Base-by-base conservation (phyloP, 805 yeast genomes). In the Yarrowia alimentaria region DNA sequence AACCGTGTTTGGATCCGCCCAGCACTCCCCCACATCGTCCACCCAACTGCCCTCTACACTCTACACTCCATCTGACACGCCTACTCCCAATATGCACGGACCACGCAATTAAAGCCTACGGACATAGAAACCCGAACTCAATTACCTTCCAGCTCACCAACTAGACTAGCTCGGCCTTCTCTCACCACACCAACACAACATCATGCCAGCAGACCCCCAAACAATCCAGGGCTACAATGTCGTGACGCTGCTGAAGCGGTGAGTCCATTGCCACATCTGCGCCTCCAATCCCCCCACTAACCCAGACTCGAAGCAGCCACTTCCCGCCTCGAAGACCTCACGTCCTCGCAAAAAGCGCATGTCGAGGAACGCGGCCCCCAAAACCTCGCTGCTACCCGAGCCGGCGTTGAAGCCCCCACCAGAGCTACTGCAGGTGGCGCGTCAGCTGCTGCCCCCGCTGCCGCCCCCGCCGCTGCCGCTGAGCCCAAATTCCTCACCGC, bases 291-390 rank as follows among this genome's bases (percentile, higher is more conserved):
- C n/a, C 26, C 12, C 16, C 11, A 5, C 43, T 22, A 26, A 29
- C 47, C n/a, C 42, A 76, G 95, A 58, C 77, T 89, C 60, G 97
- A 89, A 66, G 91, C 95, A 12, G 96, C 96, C 26, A 87, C 97
- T 8, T 83, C 95, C 5, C 80, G 97, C 42, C 78, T 89, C 58
- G 97, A 89, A 62, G 96, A 89, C 65, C 80, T 89, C 37, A 86
- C 94, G 22, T 75, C 84, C 49, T 81, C 76, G 64, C 95, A 87
- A 63, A 86, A 82, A 59, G 79, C 78, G 29, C 72, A 77, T 40
- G 61, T 71, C 48, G 70, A 38, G 17, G 47, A 40, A 11, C 54
- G 53, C 20, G 54, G 53, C 33, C 28, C 57, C 6, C 52, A 53
- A 25, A 22, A 34, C 31, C 34, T 35, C 20, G 28, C 51, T n/a